Evolutionary conservation across 352 stramenopile species (phyloP).

Genomic region (Pythium monospermum): DNA sequence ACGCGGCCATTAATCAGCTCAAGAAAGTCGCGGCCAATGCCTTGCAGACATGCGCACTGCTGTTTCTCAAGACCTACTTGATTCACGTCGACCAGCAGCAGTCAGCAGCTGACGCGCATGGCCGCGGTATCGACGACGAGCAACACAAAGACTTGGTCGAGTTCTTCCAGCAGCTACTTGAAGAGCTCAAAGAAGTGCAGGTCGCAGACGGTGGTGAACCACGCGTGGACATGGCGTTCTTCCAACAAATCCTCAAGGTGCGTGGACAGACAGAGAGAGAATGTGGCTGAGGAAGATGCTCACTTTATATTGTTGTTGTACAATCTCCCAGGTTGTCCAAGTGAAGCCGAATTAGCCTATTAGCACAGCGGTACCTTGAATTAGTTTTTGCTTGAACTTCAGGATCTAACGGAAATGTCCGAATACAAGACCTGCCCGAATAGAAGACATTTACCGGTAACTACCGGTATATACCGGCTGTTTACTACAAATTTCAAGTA

Average conservation of each 20-base stretch:
- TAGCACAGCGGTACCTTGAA: too few species aligned
- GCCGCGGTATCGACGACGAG: constrained; percentile 20
- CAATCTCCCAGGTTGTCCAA: neutral
- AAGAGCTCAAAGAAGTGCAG: constrained; percentile 16
- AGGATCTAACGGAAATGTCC: too few species aligned
- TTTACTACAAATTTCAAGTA: too few species aligned
- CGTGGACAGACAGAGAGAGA: neutral
- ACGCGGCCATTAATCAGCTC: neutral
- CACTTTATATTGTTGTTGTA: too few species aligned
- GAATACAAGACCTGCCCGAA: too few species aligned
- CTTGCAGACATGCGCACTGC: constrained; percentile 44
- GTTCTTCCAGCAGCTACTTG: constrained; percentile 31
- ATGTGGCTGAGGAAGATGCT: too few species aligned
- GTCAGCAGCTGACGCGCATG: constrained; percentile 27
- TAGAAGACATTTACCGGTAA: too few species aligned
- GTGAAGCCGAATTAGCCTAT: too few species aligned
- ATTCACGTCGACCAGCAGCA: constrained; percentile 49
- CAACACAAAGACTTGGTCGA: constrained; percentile 27
- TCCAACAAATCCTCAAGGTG: constrained; percentile 26
- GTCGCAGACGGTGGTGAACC: constrained; percentile 4
- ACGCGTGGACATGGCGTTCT: constrained; percentile 15
- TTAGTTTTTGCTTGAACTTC: too few species aligned
- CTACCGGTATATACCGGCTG: too few species aligned
- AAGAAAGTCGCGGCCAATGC: constrained; percentile 22
- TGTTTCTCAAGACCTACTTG: constrained; percentile 65